Evolutionary conservation across 352 stramenopile genomes (phyloP).

Genomic region (Bremia lactucae): DNA sequence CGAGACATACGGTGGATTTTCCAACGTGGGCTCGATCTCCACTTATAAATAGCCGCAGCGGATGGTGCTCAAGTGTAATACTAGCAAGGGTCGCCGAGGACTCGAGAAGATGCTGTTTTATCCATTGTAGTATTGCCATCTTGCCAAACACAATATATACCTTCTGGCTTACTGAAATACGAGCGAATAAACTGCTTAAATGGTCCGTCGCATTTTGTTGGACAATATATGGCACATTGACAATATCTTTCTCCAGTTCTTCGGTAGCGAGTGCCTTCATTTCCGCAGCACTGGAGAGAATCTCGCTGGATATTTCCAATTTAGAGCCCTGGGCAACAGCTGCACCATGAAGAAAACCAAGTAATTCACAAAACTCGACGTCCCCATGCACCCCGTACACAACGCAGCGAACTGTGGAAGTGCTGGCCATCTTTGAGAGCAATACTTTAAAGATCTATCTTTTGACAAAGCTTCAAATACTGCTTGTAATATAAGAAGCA

Average conservation of each 20-base stretch:
- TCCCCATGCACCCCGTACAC: no score
- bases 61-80: neutral
- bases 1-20: conserved; percentile 94
- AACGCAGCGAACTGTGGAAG: no score
- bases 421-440: no score
- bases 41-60: conserved; percentile 62
- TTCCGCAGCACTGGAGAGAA: conserved; percentile 4
- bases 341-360: no score
- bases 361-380: no score
- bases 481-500: no score
- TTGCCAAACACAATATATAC: conserved; percentile 21
- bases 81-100: neutral
- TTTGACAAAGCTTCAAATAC: no score
- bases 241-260: conserved; percentile 7
- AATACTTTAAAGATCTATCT: no score
- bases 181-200: conserved; percentile 11
- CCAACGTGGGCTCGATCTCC: conserved; percentile 86
- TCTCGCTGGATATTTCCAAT: conserved; percentile 25
- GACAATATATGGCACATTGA: conserved; percentile 2
- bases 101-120: conserved; percentile 29
- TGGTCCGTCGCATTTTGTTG: neutral
- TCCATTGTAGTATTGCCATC: conserved; percentile 20
- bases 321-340: no score
- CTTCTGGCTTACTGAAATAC: conserved; percentile 18
- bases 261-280: conserved; percentile 8